Evolutionary conservation across 306 rosid species (phyloP).

Genomic region (Citrullus colocynthis): DNA sequence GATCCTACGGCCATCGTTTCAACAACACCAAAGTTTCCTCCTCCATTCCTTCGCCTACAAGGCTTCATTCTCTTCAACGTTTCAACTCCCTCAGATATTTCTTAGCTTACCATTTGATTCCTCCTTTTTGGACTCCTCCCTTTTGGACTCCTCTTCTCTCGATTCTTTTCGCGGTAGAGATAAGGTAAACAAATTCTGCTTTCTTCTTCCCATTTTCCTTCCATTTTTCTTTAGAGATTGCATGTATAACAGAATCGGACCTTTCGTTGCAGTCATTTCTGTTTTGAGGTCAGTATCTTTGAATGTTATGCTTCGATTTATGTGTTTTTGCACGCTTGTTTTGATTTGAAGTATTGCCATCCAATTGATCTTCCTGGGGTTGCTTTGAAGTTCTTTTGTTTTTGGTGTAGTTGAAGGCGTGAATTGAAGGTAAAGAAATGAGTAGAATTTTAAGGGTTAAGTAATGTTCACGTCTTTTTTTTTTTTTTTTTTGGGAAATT

Average conservation of each 20-base stretch:
- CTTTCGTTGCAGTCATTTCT: not conserved
- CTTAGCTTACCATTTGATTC: not conserved
- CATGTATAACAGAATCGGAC: not conserved
- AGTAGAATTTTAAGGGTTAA: not conserved
- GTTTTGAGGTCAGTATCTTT: not conserved
- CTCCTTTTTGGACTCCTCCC: not conserved
- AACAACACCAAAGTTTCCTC: not conserved
- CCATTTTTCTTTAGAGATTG: not conserved
- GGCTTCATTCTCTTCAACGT: not conserved
- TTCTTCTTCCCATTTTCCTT: not conserved
- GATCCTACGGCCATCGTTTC: not conserved
- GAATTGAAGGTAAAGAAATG: constrained; percentile 1
- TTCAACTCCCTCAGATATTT: not conserved
- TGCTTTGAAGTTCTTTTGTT: not conserved
- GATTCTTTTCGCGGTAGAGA: not conserved
- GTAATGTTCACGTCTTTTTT: not conserved
- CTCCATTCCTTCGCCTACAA: not conserved
- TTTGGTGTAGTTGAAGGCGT: not conserved
- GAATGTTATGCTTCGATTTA: not conserved
- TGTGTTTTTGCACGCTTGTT: not conserved
- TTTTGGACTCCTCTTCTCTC: not conserved
- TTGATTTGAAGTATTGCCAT: not conserved
- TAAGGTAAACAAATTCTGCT: not conserved
- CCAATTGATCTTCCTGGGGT: not conserved
- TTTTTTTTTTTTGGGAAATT: not conserved